Conservation (phyloP, 192 early-diverging fungal genomes). For the Mortierella hygrophila region DNA sequence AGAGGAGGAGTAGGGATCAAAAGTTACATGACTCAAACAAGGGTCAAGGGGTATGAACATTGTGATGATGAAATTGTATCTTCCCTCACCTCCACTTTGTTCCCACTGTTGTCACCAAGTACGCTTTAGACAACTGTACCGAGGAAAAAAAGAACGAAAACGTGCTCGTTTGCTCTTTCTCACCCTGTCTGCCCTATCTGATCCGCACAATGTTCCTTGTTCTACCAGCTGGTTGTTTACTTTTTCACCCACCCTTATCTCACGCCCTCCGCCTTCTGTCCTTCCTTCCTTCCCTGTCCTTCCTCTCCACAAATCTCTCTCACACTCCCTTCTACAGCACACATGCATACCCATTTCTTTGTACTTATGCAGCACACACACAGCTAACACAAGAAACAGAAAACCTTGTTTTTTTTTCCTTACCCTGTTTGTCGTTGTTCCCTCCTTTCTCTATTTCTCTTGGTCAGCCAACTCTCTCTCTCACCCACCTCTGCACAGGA, state of each 20-base stretch:
- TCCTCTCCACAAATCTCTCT: not conserved
- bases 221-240: not conserved
- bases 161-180: not conserved
- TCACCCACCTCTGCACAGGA: not conserved
- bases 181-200: not conserved
- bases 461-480: no score
- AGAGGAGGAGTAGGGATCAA: no score
- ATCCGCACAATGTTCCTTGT: not conserved
- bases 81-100: not conserved
- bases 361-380: not conserved
- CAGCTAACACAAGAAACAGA: not conserved
- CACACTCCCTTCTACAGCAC: not conserved
- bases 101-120: not conserved
- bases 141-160: not conserved
- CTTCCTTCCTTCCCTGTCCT: slow-evolving; percentile 11
- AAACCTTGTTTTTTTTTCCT: not conserved
- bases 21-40: no score
- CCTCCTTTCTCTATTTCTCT: not conserved
- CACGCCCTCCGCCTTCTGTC: not conserved
- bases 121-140: not conserved
- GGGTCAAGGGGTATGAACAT: no score
- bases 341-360: not conserved
- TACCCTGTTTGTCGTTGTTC: not conserved
- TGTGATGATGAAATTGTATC: not conserved
- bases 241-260: not conserved